Evolutionary conservation across 768 basidiomycete genomes (phyloP).

Genomic region (Sistotremastrum niveocremeum): DNA sequence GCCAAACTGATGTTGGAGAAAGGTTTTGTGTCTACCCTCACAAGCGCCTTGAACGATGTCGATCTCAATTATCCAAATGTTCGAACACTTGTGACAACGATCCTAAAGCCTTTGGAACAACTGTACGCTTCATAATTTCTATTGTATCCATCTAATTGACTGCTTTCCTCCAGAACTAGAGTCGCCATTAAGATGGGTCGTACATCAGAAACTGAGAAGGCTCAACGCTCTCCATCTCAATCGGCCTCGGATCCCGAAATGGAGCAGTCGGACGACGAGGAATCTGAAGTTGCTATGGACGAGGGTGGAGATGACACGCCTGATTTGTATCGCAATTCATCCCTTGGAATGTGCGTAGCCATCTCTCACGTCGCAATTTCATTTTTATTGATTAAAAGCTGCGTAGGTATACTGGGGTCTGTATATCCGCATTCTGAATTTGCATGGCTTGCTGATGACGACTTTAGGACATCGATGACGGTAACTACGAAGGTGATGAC

Average conservation of each 20-base stretch:
- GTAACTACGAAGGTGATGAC: constrained; percentile 43
- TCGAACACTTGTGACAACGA: constrained; percentile 69
- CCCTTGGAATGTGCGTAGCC: constrained; percentile 75
- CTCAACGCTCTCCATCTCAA: constrained; percentile 27
- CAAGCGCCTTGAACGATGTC: constrained; percentile 77
- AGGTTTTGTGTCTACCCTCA: constrained; percentile 82
- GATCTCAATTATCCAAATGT: constrained; percentile 94
- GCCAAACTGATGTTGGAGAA: constrained; percentile 99
- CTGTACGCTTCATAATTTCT: constrained; percentile 35
- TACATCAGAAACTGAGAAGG: constrained; percentile 45
- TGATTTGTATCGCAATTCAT: constrained; percentile 91
- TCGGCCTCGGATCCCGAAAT: constrained; percentile 31
- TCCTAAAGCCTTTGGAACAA: constrained; percentile 80
- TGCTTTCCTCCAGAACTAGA: constrained; percentile 50
- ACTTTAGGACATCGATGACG: constrained; percentile 52
- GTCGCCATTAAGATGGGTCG: constrained; percentile 98
- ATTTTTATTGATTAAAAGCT: background rate
- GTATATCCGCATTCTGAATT: constrained; percentile 19
- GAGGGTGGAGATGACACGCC: constrained; percentile 67
- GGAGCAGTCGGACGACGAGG: constrained; percentile 40
- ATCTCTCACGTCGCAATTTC: background rate
- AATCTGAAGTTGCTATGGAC: constrained; percentile 45
- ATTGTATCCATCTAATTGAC: constrained; percentile 1
- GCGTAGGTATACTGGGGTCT: constrained; percentile 61
- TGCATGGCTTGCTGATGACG: constrained; percentile 48